Conservation (phyloP, 2,329 filamentous ascomycete genomes). For the Aspergillus tubingensis region DNA sequence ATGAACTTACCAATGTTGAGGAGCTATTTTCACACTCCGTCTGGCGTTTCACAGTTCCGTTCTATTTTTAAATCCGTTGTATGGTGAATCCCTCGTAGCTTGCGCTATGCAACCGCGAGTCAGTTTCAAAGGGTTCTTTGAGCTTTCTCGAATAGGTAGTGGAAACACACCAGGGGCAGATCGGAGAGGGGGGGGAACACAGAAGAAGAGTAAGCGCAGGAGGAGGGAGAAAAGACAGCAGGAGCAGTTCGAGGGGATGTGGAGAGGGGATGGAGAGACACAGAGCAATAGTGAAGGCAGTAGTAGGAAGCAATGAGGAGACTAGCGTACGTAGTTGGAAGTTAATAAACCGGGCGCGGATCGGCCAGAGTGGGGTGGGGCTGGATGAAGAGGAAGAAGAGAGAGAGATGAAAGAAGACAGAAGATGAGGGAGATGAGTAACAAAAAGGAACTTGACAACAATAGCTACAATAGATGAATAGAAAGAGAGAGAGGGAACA, state of each 20-base stretch:
- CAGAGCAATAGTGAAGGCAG: slow-evolving; percentile 11
- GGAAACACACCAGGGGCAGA: neutral
- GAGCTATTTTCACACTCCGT: slow-evolving; percentile 4
- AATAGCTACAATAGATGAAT: no score
- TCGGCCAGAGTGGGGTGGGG: slow-evolving; percentile 19
- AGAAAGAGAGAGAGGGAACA: no score
- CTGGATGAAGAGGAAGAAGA: slow-evolving; percentile 3
- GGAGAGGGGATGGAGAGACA: slow-evolving; percentile 23
- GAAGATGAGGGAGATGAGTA: neutral
- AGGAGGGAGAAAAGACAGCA: neutral
- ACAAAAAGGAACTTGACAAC: neutral
- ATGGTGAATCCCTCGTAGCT: neutral
- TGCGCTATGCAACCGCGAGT: neutral
- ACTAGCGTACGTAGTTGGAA: slow-evolving; percentile 18
- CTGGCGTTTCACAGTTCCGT: slow-evolving; percentile 20
- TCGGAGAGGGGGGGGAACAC: neutral
- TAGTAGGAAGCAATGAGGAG: slow-evolving; percentile 10
- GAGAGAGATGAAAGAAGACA: no score
- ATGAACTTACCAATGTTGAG: slow-evolving; percentile 11
- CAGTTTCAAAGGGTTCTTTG: slow-evolving; percentile 6
- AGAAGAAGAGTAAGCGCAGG: slow-evolving; percentile 1
- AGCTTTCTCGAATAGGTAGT: neutral
- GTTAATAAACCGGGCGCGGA: slow-evolving; percentile 25
- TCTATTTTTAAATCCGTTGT: slow-evolving; percentile 20
- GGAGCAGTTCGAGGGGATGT: slow-evolving; percentile 11